Percentiles rank a stretch among this genome's conserved stretches.
Evolutionary conservation across 1,284 basidiomycete genomes (phyloP).

Genomic region (Pyrrhoderma lamaoense): DNA sequence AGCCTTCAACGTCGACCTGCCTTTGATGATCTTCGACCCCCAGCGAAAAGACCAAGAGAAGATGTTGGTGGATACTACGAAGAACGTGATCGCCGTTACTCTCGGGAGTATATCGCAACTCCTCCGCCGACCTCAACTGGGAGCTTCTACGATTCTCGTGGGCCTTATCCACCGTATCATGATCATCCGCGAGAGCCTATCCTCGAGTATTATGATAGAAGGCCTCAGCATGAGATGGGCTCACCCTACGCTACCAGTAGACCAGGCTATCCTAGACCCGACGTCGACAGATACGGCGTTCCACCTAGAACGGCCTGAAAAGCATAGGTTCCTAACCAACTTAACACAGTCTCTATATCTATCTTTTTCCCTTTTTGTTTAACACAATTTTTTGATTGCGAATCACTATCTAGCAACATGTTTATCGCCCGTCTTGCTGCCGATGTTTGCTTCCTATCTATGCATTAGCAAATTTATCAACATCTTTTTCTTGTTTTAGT

Average conservation of each 20-base stretch:
- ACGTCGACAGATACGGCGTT: constrained; percentile 10
- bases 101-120: constrained; percentile 3
- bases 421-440: no score
- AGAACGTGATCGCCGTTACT: constrained; percentile 3
- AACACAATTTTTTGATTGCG: no score
- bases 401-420: no score
- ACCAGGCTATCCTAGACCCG: constrained; percentile 14
- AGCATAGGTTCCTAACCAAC: no score
- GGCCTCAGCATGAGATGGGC: constrained; percentile 5
- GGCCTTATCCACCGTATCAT: constrained; percentile 5
- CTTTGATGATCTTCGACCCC: constrained; percentile 6
- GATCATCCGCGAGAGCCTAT: constrained; percentile 3
- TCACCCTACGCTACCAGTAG: constrained; percentile 8
- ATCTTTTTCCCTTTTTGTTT: no score
- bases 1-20: constrained; percentile 10
- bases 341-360: no score
- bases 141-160: constrained; percentile 6
- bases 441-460: no score
- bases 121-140: constrained; percentile 9
- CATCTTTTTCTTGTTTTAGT: no score
- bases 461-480: no score
- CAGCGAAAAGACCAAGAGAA: constrained; percentile 15
- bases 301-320: constrained; percentile 17
- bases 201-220: constrained; percentile 14
- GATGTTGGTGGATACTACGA: constrained; percentile 12